Conservation (phyloP, 1,284 basidiomycete genomes). For the Acaromyces ingoldii region DNA sequence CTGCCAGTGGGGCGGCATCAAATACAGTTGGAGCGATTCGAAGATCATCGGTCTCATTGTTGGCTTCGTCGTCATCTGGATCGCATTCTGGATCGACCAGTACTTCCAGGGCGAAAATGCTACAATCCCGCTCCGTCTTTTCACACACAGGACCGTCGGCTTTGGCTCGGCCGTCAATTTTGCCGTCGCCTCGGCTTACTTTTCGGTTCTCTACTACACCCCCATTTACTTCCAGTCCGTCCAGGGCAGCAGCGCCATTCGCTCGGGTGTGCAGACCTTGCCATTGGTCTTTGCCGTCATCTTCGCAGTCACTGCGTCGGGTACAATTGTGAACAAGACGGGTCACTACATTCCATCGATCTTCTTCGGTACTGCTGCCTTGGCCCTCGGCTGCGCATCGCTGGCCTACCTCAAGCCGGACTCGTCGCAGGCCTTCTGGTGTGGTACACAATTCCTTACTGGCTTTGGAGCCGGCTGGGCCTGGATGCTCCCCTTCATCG, state of each 20-base stretch:
- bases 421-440: constrained; percentile 15
- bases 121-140: constrained; percentile 43
- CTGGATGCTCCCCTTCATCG: constrained; percentile 31
- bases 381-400: constrained; percentile 16
- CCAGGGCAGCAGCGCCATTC: constrained; percentile 28
- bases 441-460: constrained; percentile 25
- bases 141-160: constrained; percentile 26
- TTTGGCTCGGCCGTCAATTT: constrained; percentile 37
- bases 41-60: constrained; percentile 44
- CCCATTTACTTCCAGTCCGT: constrained; percentile 39
- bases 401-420: constrained; percentile 21
- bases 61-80: constrained; percentile 23
- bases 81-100: constrained; percentile 29
- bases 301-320: constrained; percentile 29
- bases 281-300: constrained; percentile 42
- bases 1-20: constrained; percentile 37
- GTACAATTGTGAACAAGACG: constrained; percentile 23
- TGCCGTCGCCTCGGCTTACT: constrained; percentile 21
- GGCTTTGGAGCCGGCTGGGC: constrained; percentile 22
- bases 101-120: constrained; percentile 40
- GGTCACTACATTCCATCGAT: constrained; percentile 35
- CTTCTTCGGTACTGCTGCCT: constrained; percentile 17
- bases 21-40: constrained; percentile 32
- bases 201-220: constrained; percentile 21
- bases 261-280: constrained; percentile 42